A percentile compares a stretch with the other conserved stretches of the same genome.
phyloP scores from a whole-genome alignment of 2,329 filamentous ascomycete species.

The Aspergillus piperis region DNA sequence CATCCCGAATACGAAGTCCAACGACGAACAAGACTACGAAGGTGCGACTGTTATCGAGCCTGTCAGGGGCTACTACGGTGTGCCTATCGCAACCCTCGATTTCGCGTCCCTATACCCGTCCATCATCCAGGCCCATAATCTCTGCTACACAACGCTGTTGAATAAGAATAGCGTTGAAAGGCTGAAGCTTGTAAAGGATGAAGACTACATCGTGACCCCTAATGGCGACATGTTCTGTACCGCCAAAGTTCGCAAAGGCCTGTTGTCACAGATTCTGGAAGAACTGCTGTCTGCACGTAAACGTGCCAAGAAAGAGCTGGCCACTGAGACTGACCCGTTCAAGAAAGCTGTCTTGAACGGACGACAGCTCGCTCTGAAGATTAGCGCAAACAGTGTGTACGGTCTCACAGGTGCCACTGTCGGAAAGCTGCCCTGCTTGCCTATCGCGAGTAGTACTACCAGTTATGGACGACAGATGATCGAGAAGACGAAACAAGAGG shows the following conservation, averaged over 20 bases:
- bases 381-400: slow-evolving; percentile 97
- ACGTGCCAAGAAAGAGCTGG: slow-evolving; percentile 87
- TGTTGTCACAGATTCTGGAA: slow-evolving; percentile 93
- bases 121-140: slow-evolving; percentile 98
- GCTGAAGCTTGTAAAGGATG: slow-evolving; percentile 76
- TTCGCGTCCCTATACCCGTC: slow-evolving; percentile 98
- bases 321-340: slow-evolving; percentile 88
- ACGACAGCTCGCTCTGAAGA: slow-evolving; percentile 91
- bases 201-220: slow-evolving; percentile 95
- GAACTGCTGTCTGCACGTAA: slow-evolving; percentile 91
- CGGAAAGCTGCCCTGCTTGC: slow-evolving; percentile 90
- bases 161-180: slow-evolving; percentile 77
- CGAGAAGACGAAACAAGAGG: slow-evolving; percentile 94
- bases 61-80: slow-evolving; percentile 87
- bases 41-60: slow-evolving; percentile 98
- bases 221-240: slow-evolving; percentile 95
- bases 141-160: slow-evolving; percentile 93
- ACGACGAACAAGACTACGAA: slow-evolving; percentile 88
- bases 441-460: slow-evolving; percentile 95
- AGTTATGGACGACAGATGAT: slow-evolving; percentile 99
- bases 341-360: slow-evolving; percentile 97
- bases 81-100: slow-evolving; percentile 95
- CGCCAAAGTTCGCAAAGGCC: slow-evolving; percentile 80
- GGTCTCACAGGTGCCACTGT: slow-evolving; percentile 94
- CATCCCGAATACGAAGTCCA: slow-evolving; percentile 78